phyloP scores from a whole-genome alignment of 208 protist species.

The Leishmania mexicana region DNA sequence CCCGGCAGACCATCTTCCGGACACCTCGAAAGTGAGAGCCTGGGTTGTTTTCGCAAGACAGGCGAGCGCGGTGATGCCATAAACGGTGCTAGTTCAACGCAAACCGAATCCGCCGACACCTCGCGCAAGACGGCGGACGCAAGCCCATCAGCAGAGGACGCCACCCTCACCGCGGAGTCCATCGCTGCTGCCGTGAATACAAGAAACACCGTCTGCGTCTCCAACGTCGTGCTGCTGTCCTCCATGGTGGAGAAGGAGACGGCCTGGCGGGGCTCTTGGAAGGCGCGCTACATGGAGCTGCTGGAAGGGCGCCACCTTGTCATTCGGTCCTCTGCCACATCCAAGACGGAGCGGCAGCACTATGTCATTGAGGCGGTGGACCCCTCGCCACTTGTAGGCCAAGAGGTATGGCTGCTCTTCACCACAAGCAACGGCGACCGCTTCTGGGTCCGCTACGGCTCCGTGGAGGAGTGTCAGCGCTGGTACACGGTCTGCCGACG shows the following conservation, averaged over 20 bases:
- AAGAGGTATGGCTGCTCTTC: slow-evolving; percentile 49
- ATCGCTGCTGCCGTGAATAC: slow-evolving; percentile 5
- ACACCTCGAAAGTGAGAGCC: slow-evolving; percentile 8
- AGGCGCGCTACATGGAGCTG: slow-evolving; percentile 59
- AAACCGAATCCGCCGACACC: neutral
- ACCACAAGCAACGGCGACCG: slow-evolving; percentile 55
- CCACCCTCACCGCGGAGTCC: slow-evolving; percentile 16
- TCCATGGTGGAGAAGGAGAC: slow-evolving; percentile 65
- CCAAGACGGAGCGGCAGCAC: slow-evolving; percentile 39
- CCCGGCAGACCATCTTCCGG: neutral
- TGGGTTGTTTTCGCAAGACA: neutral
- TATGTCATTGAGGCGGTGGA: slow-evolving; percentile 60
- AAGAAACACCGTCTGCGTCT: slow-evolving; percentile 1
- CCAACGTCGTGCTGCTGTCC: slow-evolving; percentile 28
- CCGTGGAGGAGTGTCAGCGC: slow-evolving; percentile 38
- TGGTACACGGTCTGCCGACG: slow-evolving; percentile 47
- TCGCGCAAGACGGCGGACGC: neutral
- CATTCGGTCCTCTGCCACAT: slow-evolving; percentile 39
- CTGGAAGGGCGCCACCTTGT: slow-evolving; percentile 50
- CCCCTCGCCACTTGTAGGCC: slow-evolving; percentile 21
- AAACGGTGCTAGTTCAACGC: neutral
- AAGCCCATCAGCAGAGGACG: neutral
- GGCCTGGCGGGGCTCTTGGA: slow-evolving; percentile 68
- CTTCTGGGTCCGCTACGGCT: slow-evolving; percentile 75
- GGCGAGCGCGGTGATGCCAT: slow-evolving; percentile 3